These are phyloP conservation scores for Climacium dendroides DNA, from an alignment of 225 moss, liverwort and hornwort genomes.

Conservation along the genomic window DNA sequence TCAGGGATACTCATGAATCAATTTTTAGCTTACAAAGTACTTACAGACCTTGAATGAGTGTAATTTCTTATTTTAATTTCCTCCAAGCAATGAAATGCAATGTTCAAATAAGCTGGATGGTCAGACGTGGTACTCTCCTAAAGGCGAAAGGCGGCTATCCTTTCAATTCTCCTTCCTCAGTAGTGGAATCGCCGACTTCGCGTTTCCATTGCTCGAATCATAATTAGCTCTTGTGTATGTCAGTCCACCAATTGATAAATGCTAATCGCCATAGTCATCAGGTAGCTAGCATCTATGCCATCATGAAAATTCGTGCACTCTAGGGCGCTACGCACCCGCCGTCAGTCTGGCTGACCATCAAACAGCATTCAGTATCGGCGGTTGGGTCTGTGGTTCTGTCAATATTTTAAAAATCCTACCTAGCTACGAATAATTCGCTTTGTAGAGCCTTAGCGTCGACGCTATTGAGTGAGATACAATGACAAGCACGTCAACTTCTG, in stretches of 20 bases:
- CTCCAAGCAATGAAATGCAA: too few relatives aligned
- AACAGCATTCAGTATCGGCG: background rate
- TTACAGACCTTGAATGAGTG: rapidly evolving
- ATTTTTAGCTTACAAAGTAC: background rate
- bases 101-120: background rate
- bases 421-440: background rate
- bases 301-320: background rate
- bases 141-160: background rate
- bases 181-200: background rate
- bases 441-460: background rate
- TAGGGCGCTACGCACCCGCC: background rate
- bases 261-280: background rate
- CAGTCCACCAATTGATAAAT: background rate
- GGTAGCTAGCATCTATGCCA: too few relatives aligned
- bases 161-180: background rate
- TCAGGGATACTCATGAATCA: too few relatives aligned
- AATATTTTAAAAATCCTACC: too few relatives aligned
- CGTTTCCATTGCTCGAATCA: background rate
- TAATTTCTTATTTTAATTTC: background rate
- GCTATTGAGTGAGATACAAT: background rate
- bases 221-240: background rate
- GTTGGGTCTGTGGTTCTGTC: background rate
- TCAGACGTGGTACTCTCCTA: background rate
- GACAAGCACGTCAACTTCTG: background rate
- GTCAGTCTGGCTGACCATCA: background rate